Evolutionary conservation across 2,329 filamentous ascomycete genomes (phyloP).

Genomic region (Colletotrichum truncatum): DNA sequence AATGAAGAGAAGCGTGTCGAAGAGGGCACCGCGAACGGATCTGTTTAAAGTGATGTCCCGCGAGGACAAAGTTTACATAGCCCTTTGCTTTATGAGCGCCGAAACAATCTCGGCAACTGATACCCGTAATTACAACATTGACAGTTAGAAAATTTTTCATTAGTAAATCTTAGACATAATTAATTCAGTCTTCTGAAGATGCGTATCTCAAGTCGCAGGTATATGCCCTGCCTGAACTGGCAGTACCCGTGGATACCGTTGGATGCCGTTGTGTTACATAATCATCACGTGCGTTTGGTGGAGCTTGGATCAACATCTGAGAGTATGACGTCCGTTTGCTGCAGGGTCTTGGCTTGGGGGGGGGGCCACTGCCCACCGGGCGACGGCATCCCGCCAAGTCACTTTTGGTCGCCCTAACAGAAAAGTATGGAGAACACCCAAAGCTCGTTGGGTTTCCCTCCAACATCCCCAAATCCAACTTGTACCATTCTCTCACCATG

Average conservation of each 20-base stretch:
- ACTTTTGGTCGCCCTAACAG: conserved; percentile 17
- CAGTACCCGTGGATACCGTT: background rate
- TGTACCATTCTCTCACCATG: conserved; percentile 28
- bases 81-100: background rate
- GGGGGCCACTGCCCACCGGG: background rate
- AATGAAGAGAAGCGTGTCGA: conserved; percentile 30
- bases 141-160: background rate
- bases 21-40: conserved; percentile 14
- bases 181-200: no score
- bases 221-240: no score
- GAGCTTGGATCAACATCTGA: background rate
- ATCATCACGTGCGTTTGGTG: background rate
- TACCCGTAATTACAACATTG: background rate
- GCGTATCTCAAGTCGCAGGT: no score
- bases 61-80: background rate
- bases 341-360: conserved; percentile 26
- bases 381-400: conserved; percentile 22
- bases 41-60: background rate
- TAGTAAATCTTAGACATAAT: conserved; percentile 10
- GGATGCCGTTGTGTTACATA: no score
- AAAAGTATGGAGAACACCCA: conserved; percentile 12
- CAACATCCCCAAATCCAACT: conserved; percentile 29
- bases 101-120: conserved; percentile 1
- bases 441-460: conserved; percentile 1
- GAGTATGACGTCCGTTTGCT: conserved; percentile 22